Evolutionary conservation across 192 early-diverging fungal genomes (phyloP).

Genomic region (Coemansia sp.): DNA sequence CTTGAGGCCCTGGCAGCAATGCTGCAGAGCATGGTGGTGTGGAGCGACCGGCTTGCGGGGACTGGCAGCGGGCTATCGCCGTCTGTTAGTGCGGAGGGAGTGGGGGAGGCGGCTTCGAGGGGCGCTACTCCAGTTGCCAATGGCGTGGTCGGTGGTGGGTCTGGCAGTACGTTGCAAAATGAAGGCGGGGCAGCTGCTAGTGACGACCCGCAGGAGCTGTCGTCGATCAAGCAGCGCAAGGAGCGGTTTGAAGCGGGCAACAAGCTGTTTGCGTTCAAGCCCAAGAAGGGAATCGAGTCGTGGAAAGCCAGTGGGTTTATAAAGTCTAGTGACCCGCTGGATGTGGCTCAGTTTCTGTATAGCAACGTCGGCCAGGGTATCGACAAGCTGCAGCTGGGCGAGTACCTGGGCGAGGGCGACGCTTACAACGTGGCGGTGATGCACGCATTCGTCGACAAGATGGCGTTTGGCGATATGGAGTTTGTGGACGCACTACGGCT

Average conservation of each 20-base stretch:
- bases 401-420: conserved; percentile 93
- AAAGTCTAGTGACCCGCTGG: conserved; percentile 64
- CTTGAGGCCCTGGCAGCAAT: conserved; percentile 66
- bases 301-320: conserved; percentile 73
- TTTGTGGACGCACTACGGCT: conserved; percentile 83
- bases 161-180: background rate
- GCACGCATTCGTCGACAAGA: conserved; percentile 94
- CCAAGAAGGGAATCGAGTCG: conserved; percentile 86
- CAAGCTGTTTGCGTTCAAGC: conserved; percentile 85
- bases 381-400: conserved; percentile 88
- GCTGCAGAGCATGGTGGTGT: conserved; percentile 69
- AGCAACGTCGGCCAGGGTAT: conserved; percentile 69
- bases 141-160: background rate
- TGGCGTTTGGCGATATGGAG: conserved; percentile 73
- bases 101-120: background rate
- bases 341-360: conserved; percentile 78
- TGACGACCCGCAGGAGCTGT: conserved; percentile 89
- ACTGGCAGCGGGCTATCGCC: background rate
- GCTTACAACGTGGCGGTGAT: conserved; percentile 91
- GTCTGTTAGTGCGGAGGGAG: background rate
- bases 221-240: conserved; percentile 83
- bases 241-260: conserved; percentile 80
- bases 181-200: conserved; percentile 17
- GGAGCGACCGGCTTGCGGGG: conserved; percentile 61
- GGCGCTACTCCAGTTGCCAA: conserved; percentile 7